phyloP scores from a whole-genome alignment of 495 filamentous ascomycete genomes.

The Aspergillus nidulans region DNA sequence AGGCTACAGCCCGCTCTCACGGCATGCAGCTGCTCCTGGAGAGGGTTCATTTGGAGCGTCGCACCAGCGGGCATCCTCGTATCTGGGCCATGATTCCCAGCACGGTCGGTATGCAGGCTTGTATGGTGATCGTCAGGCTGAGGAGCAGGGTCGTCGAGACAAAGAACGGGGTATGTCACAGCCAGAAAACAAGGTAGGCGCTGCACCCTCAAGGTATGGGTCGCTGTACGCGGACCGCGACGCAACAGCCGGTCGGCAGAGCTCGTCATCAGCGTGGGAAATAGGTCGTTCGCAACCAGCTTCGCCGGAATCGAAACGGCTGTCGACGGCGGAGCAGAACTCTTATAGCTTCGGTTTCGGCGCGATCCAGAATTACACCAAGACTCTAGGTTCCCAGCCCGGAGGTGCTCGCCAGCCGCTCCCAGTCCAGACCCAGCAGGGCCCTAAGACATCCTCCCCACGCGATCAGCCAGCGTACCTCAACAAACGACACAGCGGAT shows the following conservation, averaged over 20 bases:
- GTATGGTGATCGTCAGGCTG: constrained; percentile 42
- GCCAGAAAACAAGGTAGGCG: constrained; percentile 28
- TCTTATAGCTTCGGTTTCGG: constrained; percentile 38
- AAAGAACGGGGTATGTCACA: constrained; percentile 29
- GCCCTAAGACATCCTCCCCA: constrained; percentile 32
- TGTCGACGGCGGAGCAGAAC: constrained; percentile 29
- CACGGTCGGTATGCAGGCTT: constrained; percentile 29
- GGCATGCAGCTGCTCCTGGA: constrained; percentile 20
- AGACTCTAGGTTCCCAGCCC: constrained; percentile 42
- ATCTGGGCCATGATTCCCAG: constrained; percentile 28
- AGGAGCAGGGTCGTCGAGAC: constrained; percentile 39
- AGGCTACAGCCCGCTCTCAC: constrained; percentile 39
- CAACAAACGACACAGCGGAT: constrained; percentile 31
- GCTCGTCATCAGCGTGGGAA: constrained; percentile 31
- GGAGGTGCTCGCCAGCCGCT: constrained; percentile 30
- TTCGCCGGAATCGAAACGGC: constrained; percentile 39
- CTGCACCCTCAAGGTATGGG: constrained; percentile 24
- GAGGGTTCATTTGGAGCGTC: constrained; percentile 26
- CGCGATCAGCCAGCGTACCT: constrained; percentile 33
- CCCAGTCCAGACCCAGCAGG: constrained; percentile 34
- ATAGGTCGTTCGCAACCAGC: constrained; percentile 36
- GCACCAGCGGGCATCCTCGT: constrained; percentile 26
- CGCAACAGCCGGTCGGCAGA: constrained; percentile 22
- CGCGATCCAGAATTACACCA: constrained; percentile 46
- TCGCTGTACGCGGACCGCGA: constrained; percentile 36